Evolutionary conservation across 2,329 filamentous ascomycete species (phyloP), one percentile per base, ranked within the genome.

Genomic region (Penicillium sp.): DNA sequence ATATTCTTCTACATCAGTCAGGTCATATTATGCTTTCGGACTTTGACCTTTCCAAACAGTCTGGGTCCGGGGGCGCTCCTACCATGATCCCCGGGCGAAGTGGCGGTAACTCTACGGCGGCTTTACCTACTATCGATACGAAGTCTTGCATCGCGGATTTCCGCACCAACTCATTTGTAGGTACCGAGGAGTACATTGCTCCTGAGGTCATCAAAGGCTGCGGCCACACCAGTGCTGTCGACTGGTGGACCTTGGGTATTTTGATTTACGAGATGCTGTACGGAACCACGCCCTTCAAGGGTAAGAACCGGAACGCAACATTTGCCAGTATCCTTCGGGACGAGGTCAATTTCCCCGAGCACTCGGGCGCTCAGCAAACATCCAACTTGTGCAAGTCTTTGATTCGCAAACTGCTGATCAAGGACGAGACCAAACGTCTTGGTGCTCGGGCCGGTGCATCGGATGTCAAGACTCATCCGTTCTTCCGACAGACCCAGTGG

Each of bases 1-100:
- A 98, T 56, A 98, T 98, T 50, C 75, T 98, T 10, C 79, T 98
- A 14, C 92, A 98, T 64, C 92, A 98, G 65, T 96, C 92, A n/a
- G 92, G 92, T 11, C 92, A 98, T 66, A 98, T 98, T 55, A 98
- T 98, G 92, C 77, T 98, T 62, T 96, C 92, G 44, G 92, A 98
- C 69, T 98, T 98, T 66, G 92, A 98, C 66, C 70, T 98, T 45
- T 95, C 89, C 7, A 98, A 98, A 67, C 92, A 98, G 67, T 98
- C 92, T 5, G 92, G 93, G 51, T 82, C 86, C 11, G 92, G 89
- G 58, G 92, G 92, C 69, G 90, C 90, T 59, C 92, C 92, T 32
- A 95, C 89, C 15, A 96, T 98, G 90, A 95, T 98, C 57, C 76
- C 95, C 44, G 86, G 85, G 51, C 88, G 86, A 62, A 89, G 85